Base-by-base conservation (phyloP, 192 early-diverging fungal species). In the Irineochytrium annulatum region DNA sequence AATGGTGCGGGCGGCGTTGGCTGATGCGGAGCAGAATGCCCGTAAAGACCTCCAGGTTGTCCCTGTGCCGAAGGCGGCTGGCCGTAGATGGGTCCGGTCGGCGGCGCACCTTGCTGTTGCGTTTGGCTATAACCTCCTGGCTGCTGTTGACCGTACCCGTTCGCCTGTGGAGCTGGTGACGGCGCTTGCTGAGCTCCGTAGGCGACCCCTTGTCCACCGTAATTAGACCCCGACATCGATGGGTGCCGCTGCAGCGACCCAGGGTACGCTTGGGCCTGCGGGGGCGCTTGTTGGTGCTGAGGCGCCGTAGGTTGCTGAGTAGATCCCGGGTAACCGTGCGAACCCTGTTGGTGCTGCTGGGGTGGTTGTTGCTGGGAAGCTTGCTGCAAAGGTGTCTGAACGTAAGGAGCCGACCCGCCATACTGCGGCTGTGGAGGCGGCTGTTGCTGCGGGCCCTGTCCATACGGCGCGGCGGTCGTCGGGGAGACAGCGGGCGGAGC, bases 221-320 rank as follows among this genome's bases (percentile, higher is more conserved):
- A n/a, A n/a, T n/a, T n/a, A n/a, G n/a, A n/a, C n/a, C n/a, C n/a
- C n/a, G n/a, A n/a, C n/a, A n/a, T n/a, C n/a, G n/a, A n/a, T n/a
- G n/a, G n/a, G n/a, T n/a, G n/a, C n/a, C n/a, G n/a, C n/a, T n/a
- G n/a, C n/a, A n/a, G n/a, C n/a, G n/a, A n/a, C n/a, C n/a, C n/a
- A n/a, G n/a, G n/a, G n/a, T n/a, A n/a, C n/a, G n/a, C n/a, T n/a
- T n/a, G n/a, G n/a, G n/a, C n/a, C n/a, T n/a, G n/a, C n/a, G n/a
- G n/a, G n/a, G 24, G n/a, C 14, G 13, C 32, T 53, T 61, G 71
- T 34, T 63, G 54, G 3, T 48, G 63, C 48, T 56, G 48, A 6
- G 17, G 20, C 28, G 58, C 45, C 34, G 48, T 34, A 5, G 16
- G 31, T 29, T 49, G 58, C 4, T 24, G 22, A 13, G 57, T 13